Evolutionary conservation across 2,329 filamentous ascomycete species (phyloP), one percentile per base, ranked within the genome.

Genomic region (Alternaria metachromatica): DNA sequence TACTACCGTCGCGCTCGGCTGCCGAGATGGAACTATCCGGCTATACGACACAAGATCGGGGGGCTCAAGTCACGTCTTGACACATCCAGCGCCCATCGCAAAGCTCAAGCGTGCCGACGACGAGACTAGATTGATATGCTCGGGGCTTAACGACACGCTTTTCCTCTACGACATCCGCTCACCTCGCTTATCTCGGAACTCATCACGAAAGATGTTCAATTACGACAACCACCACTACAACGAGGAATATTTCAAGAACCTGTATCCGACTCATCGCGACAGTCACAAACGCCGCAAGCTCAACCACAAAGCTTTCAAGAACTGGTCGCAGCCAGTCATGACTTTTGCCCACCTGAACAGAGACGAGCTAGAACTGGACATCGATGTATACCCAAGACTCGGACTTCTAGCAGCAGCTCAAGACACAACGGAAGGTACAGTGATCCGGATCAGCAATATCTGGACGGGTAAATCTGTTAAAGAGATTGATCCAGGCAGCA

Each of bases 381-480:
- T 81, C 5, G 78, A 76, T 9, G 71, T 80, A 2, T 62, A 77
- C 48, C 41, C 65, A 1, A 50, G 69, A 3, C 43, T 79, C 9
- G 79, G 79, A 0, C 65, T 81, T 6, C 49, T 80, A 3, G 79
- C 79, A 7, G 78, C 77, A 2, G 69, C 70, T 0, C 75, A 79
- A 46, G 74, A 77, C 30, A 13, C 62, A 7, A 66, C 61, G 1
- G 66, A 60, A 11, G 55, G 60, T 3, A 58, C 60, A 5, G 70
- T 66, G 15, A 65, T 80, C 12, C 60, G 66, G 6, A 62, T 81
- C 0, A 76, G 73, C 46, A 80, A 76, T 49, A 48, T 81, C 46
- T 76, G 73, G 66, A 77, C 74, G 0, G 79, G 79, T 5, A 67
- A 69, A 25, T 53, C 65, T 18, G 64, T 77, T 1, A 68, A 66